phyloP scores from a whole-genome alignment of 2,329 filamentous ascomycete species.

The Neonectria punicea region DNA sequence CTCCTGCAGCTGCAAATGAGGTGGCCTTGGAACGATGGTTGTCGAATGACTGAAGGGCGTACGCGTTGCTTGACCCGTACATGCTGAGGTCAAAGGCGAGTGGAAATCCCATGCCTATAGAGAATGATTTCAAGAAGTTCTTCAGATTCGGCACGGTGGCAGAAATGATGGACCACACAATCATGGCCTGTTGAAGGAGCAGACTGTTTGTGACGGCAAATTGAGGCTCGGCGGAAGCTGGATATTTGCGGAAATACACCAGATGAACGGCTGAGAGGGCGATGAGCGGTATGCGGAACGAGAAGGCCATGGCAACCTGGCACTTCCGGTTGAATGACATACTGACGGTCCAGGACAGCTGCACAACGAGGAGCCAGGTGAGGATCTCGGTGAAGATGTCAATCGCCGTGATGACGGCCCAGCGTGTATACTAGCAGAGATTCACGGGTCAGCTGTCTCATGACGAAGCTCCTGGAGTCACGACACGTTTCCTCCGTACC shows the following conservation, averaged over 20 bases:
- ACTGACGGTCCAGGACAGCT: conserved; percentile 30
- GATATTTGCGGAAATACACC: conserved; percentile 11
- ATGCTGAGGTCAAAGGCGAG: conserved; percentile 24
- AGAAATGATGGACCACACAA: conserved; percentile 34
- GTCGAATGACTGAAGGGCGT: conserved; percentile 32
- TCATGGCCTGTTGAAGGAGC: conserved; percentile 30
- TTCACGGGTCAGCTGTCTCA: neutral
- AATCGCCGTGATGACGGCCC: conserved; percentile 25
- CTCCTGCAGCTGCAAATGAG: conserved; percentile 13
- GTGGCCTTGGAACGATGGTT: conserved; percentile 21
- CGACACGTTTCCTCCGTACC: conserved; percentile 10
- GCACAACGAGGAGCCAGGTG: conserved; percentile 25
- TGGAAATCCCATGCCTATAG: conserved; percentile 36
- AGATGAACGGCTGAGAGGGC: conserved; percentile 31
- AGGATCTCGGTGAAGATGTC: conserved; percentile 29
- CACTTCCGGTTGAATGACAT: conserved; percentile 28
- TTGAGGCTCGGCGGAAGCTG: conserved; percentile 27
- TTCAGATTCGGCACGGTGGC: conserved; percentile 36
- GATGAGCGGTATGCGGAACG: conserved; percentile 37
- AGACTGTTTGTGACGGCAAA: conserved; percentile 31
- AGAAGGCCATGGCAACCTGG: conserved; percentile 33
- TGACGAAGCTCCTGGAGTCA: neutral
- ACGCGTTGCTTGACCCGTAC: conserved; percentile 8
- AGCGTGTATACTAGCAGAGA: conserved; percentile 20
- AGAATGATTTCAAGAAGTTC: conserved; percentile 37